These are phyloP conservation scores for Diaporthe aspalathi DNA, from an alignment of 2,329 filamentous ascomycete genomes.

Conservation along the genomic window DNA sequence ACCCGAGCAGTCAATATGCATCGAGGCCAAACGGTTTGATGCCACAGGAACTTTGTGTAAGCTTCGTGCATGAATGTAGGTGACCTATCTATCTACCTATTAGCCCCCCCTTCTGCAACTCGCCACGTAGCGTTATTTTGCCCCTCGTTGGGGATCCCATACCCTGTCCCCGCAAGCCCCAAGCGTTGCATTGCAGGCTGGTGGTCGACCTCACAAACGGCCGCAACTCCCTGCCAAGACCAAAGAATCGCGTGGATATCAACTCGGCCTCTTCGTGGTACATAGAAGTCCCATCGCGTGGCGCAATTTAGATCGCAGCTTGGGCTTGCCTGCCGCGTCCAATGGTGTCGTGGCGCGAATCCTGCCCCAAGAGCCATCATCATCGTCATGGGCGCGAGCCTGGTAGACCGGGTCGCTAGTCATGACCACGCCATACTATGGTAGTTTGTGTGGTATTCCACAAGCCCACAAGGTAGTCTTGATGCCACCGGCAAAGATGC, in stretches of 20 bases:
- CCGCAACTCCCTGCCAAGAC: neutral
- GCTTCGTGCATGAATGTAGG: neutral
- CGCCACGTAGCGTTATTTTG: too few relatives aligned
- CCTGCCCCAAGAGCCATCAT: slow-evolving; percentile 6
- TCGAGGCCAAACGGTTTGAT: neutral
- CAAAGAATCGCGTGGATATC: slow-evolving; percentile 2
- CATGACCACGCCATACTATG: slow-evolving; percentile 10
- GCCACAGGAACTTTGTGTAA: neutral
- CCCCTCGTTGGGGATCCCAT: too few relatives aligned
- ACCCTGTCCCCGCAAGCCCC: neutral
- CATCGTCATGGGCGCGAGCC: neutral
- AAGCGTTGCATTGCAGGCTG: neutral
- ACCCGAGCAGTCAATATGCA: neutral
- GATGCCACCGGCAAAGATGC: slow-evolving; percentile 2
- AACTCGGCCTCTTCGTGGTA: neutral
- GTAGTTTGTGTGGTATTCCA: slow-evolving; percentile 21
- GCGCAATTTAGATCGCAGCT: slow-evolving; percentile 10
- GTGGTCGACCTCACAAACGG: neutral
- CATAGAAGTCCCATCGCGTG: slow-evolving; percentile 25
- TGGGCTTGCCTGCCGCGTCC: slow-evolving; percentile 17
- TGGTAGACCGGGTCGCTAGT: slow-evolving; percentile 20
- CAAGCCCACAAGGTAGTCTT: neutral
- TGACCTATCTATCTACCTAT: too few relatives aligned
- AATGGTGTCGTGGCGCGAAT: slow-evolving; percentile 23
- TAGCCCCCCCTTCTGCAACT: too few relatives aligned